A percentile compares a stretch with the other conserved stretches of the same genome.
phyloP scores from a whole-genome alignment of 805 yeast genomes.

The Ogataea paraovalis region DNA sequence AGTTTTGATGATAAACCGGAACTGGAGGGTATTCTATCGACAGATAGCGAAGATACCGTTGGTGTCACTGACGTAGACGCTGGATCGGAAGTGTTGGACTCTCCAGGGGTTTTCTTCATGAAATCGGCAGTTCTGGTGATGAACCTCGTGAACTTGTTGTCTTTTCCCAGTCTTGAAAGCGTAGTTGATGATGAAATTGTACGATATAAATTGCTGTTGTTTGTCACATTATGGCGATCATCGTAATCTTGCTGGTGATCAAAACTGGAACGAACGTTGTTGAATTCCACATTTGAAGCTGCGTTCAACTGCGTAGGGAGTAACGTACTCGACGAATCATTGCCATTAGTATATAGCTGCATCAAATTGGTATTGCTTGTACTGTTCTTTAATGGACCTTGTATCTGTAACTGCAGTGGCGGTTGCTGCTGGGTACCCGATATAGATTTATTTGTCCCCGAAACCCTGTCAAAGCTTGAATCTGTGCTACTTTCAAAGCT shows the following conservation, averaged over 20 bases:
- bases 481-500: background rate
- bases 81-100: background rate
- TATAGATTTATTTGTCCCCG: too few species aligned
- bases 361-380: background rate
- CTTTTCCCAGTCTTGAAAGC: slow-evolving; percentile 18
- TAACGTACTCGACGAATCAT: slow-evolving; percentile 15
- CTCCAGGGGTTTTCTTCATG: slow-evolving; percentile 18
- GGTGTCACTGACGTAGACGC: background rate
- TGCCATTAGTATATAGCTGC: slow-evolving; percentile 8
- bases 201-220: slow-evolving; percentile 11
- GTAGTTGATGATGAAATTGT: slow-evolving; percentile 21
- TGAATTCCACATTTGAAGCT: slow-evolving; percentile 32
- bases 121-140: slow-evolving; percentile 20
- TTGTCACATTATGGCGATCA: background rate
- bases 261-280: slow-evolving; percentile 24
- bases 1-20: slow-evolving; percentile 19
- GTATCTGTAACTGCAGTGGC: background rate
- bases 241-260: slow-evolving; percentile 3
- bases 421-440: background rate
- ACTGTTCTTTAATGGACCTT: background rate
- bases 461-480: background rate
- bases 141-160: slow-evolving; percentile 22
- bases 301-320: slow-evolving; percentile 19
- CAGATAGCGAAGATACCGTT: slow-evolving; percentile 5
- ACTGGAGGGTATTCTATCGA: slow-evolving; percentile 4